phyloP scores from a whole-genome alignment of 495 filamentous ascomycete genomes.

The Penicillium crystallinum region DNA sequence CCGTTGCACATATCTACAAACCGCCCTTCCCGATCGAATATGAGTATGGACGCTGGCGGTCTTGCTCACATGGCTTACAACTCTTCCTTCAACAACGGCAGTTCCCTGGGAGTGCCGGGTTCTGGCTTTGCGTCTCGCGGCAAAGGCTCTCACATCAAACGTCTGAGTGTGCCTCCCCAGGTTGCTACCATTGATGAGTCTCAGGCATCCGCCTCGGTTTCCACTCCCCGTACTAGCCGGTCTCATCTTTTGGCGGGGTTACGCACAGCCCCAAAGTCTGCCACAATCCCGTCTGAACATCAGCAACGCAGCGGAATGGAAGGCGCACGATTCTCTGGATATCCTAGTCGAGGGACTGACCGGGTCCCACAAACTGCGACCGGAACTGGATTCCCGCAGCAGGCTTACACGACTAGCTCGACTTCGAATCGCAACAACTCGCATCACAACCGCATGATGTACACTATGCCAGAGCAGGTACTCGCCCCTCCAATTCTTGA shows the following conservation, averaged over 20 bases:
- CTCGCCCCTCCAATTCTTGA: constrained; percentile 77
- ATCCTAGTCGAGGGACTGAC: constrained; percentile 33
- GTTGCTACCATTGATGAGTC: constrained; percentile 63
- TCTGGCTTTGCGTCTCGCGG: constrained; percentile 80
- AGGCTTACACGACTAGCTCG: constrained; percentile 43
- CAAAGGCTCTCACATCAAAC: constrained; percentile 79
- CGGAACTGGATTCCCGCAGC: constrained; percentile 52
- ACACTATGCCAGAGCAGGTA: constrained; percentile 73
- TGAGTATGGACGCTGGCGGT: constrained; percentile 98
- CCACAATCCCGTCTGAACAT: constrained; percentile 59
- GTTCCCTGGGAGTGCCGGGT: constrained; percentile 62
- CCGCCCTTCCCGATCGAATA: constrained; percentile 26
- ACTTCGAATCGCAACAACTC: constrained; percentile 19
- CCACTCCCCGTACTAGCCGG: constrained; percentile 89
- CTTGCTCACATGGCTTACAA: constrained; percentile 99
- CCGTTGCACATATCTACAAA: constrained; percentile 36
- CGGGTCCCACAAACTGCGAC: constrained; percentile 60
- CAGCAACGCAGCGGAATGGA: constrained; percentile 49
- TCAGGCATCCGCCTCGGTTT: constrained; percentile 41
- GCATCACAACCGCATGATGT: constrained; percentile 50
- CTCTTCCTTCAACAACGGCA: constrained; percentile 59
- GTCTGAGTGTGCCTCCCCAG: constrained; percentile 61
- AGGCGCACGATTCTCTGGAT: constrained; percentile 38
- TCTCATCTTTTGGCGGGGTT: constrained; percentile 91
- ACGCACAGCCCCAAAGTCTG: constrained; percentile 87